A percentile compares a stretch with the other conserved stretches of the same genome.
Conservation (phyloP, 176 grass and related monocot species). For the Eleusine indica region DNA sequence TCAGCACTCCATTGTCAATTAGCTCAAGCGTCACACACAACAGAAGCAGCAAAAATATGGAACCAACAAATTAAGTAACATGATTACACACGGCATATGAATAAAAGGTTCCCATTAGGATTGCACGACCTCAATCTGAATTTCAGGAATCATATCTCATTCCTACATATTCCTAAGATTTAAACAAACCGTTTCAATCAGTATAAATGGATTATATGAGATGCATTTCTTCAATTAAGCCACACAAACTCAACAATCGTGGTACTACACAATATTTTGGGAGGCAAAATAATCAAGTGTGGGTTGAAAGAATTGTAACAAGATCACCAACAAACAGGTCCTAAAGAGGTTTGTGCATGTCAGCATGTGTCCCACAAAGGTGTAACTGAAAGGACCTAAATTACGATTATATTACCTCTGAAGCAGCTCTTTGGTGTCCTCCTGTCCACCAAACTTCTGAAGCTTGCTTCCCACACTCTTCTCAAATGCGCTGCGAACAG, state of each 20-base stretch:
- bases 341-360: not conserved
- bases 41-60: conserved; percentile 9
- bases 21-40: not conserved
- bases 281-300: not conserved
- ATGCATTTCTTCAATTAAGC: not conserved
- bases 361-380: not conserved
- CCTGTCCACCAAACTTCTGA: conserved; percentile 67
- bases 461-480: conserved; percentile 80
- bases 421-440: conserved; percentile 75
- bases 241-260: not conserved
- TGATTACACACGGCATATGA: not conserved
- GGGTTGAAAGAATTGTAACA: not conserved
- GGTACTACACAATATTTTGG: not conserved
- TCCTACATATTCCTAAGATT: not conserved
- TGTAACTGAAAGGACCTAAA: conserved; percentile 16
- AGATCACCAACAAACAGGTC: not conserved
- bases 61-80: not conserved
- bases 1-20: not conserved
- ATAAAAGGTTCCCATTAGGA: not conserved
- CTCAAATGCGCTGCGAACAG: conserved; percentile 72
- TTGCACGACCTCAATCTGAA: not conserved
- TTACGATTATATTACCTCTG: conserved; percentile 68
- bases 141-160: not conserved
- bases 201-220: not conserved
- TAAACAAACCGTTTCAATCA: not conserved